Percentiles rank a stretch among this genome's conserved stretches.
Conservation (phyloP, 768 basidiomycete species). For the Lepiota venenata region DNA sequence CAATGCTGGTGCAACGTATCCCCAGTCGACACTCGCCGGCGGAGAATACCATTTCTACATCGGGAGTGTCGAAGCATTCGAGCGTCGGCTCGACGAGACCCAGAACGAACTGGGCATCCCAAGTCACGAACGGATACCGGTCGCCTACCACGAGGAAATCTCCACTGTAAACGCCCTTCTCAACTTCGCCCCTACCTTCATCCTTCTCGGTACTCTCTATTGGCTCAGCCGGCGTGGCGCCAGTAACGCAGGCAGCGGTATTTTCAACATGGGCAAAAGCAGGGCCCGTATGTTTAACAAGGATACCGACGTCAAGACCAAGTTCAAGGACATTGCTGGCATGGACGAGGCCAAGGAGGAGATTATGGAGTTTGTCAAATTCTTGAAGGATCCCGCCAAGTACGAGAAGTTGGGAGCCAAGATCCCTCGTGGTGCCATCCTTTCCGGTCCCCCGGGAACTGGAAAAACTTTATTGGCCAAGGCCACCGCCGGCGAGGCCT, state of each 20-base stretch:
- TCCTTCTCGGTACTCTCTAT: slow-evolving; percentile 86
- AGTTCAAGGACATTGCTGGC: slow-evolving; percentile 96
- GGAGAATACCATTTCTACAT: slow-evolving; percentile 93
- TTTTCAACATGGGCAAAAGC: slow-evolving; percentile 97
- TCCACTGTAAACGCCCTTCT: slow-evolving; percentile 78
- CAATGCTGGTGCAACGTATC: slow-evolving; percentile 81
- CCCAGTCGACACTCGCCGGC: slow-evolving; percentile 44
- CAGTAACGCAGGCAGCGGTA: slow-evolving; percentile 75
- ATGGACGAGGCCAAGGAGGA: slow-evolving; percentile 99
- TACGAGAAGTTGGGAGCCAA: slow-evolving; percentile 98
- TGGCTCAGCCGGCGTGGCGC: slow-evolving; percentile 79
- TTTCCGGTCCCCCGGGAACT: slow-evolving; percentile 95
- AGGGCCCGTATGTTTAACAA: slow-evolving; percentile 94
- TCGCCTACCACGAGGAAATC: slow-evolving; percentile 95
- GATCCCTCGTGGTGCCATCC: slow-evolving; percentile 92
- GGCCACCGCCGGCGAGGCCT: slow-evolving; percentile 97
- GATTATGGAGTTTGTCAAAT: slow-evolving; percentile 99
- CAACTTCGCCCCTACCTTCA: slow-evolving; percentile 92
- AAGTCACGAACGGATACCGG: slow-evolving; percentile 89
- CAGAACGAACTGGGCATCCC: slow-evolving; percentile 93
- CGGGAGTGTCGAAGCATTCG: slow-evolving; percentile 95
- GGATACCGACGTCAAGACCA: slow-evolving; percentile 89
- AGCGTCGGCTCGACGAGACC: slow-evolving; percentile 91
- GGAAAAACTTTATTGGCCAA: slow-evolving; percentile 98
- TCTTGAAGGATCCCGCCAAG: slow-evolving; percentile 91